phyloP scores from a whole-genome alignment of 108 stramenopile species.

The Pseudonitzschia multiseries region DNA sequence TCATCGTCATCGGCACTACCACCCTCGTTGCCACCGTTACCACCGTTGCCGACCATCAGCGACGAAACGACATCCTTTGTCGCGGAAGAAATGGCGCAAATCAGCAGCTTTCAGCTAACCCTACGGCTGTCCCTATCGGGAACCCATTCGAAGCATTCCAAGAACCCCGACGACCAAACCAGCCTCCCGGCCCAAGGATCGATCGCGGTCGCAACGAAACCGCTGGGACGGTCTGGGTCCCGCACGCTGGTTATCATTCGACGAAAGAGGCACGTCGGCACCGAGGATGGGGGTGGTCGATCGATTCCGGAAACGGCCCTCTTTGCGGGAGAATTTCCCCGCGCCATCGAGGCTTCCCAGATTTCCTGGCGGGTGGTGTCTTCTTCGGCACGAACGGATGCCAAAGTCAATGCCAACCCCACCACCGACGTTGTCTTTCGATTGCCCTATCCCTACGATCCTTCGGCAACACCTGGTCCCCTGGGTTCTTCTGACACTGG shows the following conservation, averaged over 20 bases:
- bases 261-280: too few relatives aligned
- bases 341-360: neutral
- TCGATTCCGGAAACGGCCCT: neutral
- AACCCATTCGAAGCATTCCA: neutral
- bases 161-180: neutral
- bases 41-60: neutral
- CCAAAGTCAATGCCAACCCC: neutral
- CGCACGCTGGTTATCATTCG: slow-evolving; percentile 11
- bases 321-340: slow-evolving; percentile 16
- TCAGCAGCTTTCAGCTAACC: slow-evolving; percentile 21
- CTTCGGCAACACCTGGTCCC: neutral
- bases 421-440: neutral
- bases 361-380: neutral
- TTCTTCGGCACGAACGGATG: too few relatives aligned
- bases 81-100: slow-evolving; percentile 35
- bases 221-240: neutral
- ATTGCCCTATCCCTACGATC: slow-evolving; percentile 9
- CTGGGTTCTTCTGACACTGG: neutral
- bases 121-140: neutral
- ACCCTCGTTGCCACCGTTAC: neutral
- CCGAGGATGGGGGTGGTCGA: too few relatives aligned
- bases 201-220: slow-evolving; percentile 1
- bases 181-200: neutral
- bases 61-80: slow-evolving; percentile 11
- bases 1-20: neutral